Evolutionary conservation across 2,329 filamentous ascomycete genomes (phyloP).

Genomic region (Scytalidium lignicola): DNA sequence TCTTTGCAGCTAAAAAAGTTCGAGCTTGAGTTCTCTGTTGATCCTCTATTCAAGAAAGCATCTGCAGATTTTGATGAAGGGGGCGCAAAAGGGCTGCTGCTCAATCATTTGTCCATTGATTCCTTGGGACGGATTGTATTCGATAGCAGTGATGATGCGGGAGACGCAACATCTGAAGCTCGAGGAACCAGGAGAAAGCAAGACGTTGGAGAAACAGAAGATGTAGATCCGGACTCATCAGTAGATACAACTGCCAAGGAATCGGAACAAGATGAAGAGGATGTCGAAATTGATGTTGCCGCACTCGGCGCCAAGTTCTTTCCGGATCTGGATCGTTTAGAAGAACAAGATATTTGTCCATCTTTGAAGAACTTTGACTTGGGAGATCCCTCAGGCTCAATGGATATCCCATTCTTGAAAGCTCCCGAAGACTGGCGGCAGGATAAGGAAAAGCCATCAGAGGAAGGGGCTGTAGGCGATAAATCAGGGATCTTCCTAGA

Average conservation of each 20-base stretch:
- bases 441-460: slow-evolving; percentile 56
- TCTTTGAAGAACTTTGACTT: slow-evolving; percentile 92
- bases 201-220: slow-evolving; percentile 42
- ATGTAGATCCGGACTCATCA: slow-evolving; percentile 32
- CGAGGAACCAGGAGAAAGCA: slow-evolving; percentile 41
- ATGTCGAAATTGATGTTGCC: slow-evolving; percentile 73
- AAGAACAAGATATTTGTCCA: slow-evolving; percentile 87
- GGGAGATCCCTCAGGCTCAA: slow-evolving; percentile 75
- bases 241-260: slow-evolving; percentile 33
- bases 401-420: slow-evolving; percentile 89
- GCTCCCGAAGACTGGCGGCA: slow-evolving; percentile 80
- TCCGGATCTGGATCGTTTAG: slow-evolving; percentile 69
- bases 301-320: slow-evolving; percentile 78
- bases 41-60: slow-evolving; percentile 98
- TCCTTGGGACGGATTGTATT: slow-evolving; percentile 90
- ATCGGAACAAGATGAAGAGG: slow-evolving; percentile 44
- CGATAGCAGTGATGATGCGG: slow-evolving; percentile 88
- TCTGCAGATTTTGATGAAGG: slow-evolving; percentile 98
- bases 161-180: slow-evolving; percentile 41
- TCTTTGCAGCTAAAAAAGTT: slow-evolving; percentile 94
- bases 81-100: slow-evolving; percentile 86
- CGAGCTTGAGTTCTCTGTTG: slow-evolving; percentile 92
- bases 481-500: slow-evolving; percentile 80
- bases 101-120: slow-evolving; percentile 97
- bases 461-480: slow-evolving; percentile 51